phyloP scores from a whole-genome alignment of 2,329 filamentous ascomycete species.

The Domatiomyces catenatus region DNA sequence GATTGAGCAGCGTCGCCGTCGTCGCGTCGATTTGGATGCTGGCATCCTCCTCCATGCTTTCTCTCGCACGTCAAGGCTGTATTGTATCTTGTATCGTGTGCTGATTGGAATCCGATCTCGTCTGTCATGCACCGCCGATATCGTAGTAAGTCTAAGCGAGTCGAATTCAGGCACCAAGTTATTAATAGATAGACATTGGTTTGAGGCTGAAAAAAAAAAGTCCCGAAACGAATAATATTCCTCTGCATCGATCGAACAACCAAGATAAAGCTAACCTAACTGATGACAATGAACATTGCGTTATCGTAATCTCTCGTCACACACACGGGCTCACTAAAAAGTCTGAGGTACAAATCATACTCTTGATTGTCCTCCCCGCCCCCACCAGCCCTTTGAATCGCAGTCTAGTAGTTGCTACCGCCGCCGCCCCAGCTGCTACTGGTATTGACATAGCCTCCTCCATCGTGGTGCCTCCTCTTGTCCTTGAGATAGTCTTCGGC shows the following conservation, averaged over 20 bases:
- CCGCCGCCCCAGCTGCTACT: conserved; percentile 16
- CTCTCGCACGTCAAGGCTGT: no score
- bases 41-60: not conserved
- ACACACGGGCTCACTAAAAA: no score
- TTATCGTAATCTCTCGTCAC: no score
- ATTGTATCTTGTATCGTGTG: not conserved
- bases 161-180: no score
- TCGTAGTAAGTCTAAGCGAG: no score
- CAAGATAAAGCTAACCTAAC: no score
- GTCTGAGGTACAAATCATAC: no score
- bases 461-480: conserved; percentile 23
- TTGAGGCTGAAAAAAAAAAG: no score
- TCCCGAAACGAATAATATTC: no score
- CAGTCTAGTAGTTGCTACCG: conserved; percentile 10
- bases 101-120: not conserved
- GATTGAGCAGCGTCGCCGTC: conserved; percentile 1
- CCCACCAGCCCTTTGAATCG: not conserved
- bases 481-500: conserved; percentile 40
- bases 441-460: not conserved
- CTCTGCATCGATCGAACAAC: no score
- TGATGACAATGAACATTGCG: no score
- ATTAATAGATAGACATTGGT: no score
- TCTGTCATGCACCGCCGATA: not conserved
- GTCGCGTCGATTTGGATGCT: not conserved
- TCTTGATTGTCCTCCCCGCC: not conserved